Conservation (phyloP, 805 yeast genomes). For the Saccharomycopsis fibuligera region DNA sequence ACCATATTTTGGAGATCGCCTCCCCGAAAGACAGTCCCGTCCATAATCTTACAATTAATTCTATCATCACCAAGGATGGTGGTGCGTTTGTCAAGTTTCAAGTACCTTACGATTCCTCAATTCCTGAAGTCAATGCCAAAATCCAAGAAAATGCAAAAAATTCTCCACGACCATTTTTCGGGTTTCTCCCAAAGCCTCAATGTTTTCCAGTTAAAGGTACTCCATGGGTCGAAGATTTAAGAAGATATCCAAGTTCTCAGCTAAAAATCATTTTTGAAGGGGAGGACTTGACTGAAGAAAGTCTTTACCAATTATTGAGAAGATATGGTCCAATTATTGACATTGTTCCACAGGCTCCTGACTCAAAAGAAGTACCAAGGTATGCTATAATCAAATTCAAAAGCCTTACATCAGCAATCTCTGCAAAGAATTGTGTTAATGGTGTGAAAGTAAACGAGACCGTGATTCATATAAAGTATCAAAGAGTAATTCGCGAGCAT, state of each 20-base stretch:
- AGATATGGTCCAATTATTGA: constrained; percentile 82
- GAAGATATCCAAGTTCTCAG: constrained; percentile 61
- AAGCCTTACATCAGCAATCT: constrained; percentile 58
- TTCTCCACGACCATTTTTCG: constrained; percentile 28
- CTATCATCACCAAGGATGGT: constrained; percentile 78
- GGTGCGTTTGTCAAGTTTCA: constrained; percentile 84
- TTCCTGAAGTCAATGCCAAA: constrained; percentile 46
- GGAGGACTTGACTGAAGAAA: constrained; percentile 60
- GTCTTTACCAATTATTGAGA: constrained; percentile 71
- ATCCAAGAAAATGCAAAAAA: constrained; percentile 39
- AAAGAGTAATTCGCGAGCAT: constrained; percentile 47
- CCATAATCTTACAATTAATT: constrained; percentile 43
- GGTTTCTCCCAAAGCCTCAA: constrained; percentile 43
- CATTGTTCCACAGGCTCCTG: constrained; percentile 51
- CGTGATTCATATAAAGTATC: constrained; percentile 68
- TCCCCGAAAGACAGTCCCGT: constrained; percentile 33
- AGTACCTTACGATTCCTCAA: constrained; percentile 46
- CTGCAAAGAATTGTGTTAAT: constrained; percentile 87
- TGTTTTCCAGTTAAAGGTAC: constrained; percentile 77
- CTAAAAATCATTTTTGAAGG: constrained; percentile 74
- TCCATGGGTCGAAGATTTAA: constrained; percentile 95
- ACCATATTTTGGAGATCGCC: constrained; percentile 27
- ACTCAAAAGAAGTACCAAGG: constrained; percentile 40
- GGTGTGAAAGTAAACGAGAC: constrained; percentile 64
- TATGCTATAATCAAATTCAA: constrained; percentile 52